Evolutionary conservation across 768 basidiomycete genomes (phyloP), one percentile per base, ranked within the genome.

Genomic region (Tephrocybe sp.): DNA sequence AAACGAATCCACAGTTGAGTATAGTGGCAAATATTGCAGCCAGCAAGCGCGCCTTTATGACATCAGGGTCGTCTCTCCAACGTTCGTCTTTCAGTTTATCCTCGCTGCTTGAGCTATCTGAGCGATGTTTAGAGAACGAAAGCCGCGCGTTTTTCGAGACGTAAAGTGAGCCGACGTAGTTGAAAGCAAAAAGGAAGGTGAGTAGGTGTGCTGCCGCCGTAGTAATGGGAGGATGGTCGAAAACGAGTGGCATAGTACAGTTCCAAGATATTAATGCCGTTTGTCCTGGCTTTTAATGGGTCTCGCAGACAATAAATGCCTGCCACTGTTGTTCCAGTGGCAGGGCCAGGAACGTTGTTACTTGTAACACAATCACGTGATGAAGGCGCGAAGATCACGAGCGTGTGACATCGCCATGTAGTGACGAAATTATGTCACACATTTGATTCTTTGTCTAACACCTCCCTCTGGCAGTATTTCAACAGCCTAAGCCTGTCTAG

Each of bases 91-190:
- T 55, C 23, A 61, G 27, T 42, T 65, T 65, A 23, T 33, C 55
- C 46, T 49, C 61, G 30, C 62, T 64, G 51, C 62, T 65, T 48
- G 52, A 63, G 38, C 54, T 58, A 23, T 47, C 47, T 46, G 49
- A 55, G 48, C 61, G 58, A 40, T 69, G 56, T 24, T 64, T 59
- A 42, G 73, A 61, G 62, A 80, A 82, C 9, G 72, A 75, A 24
- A 85, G 70, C 36, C 88, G 76, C 10, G 82, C 74, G 54, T 77
- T 71, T 61, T 82, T 87, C 25, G 77, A 83, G 49, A 91, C 58
- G 67, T 95, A 95, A 31, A 95, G 73, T 5, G 87, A 88, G 11
- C 87, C 89, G 44, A 97, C 91, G 59, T 94, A 97, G 45, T 76
- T 75, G 18, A 69, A 51, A 2, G 81, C 82, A 59, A 92, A 82